These are phyloP conservation scores for Pseudocercospora ulei DNA, from an alignment of 2,329 filamentous ascomycete species.

Conservation along the genomic window DNA sequence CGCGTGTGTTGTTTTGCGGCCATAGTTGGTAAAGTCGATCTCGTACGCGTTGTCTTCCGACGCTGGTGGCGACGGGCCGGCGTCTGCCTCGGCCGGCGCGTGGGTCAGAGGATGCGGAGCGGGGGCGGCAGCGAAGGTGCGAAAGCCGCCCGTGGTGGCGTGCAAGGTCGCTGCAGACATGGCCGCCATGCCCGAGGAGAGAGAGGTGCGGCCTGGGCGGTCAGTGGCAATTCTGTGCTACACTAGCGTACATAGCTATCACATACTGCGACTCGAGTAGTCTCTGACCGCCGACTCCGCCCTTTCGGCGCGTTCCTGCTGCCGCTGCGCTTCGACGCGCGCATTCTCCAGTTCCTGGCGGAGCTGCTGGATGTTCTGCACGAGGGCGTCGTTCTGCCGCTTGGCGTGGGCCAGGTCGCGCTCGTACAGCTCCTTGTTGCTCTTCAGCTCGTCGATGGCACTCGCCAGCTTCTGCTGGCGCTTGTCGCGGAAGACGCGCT, in stretches of 20 bases:
- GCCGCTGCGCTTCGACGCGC: neutral
- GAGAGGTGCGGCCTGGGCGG: neutral
- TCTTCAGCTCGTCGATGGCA: constrained; percentile 32
- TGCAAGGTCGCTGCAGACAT: too few relatives aligned
- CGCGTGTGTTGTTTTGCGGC: constrained; percentile 6
- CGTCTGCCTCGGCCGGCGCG: neutral
- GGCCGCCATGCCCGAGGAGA: neutral
- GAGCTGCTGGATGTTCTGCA: constrained; percentile 4
- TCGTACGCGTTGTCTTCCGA: constrained; percentile 20
- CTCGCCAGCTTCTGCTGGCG: constrained; percentile 65
- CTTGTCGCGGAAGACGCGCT: constrained; percentile 80
- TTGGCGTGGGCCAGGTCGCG: neutral
- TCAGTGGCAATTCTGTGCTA: too few relatives aligned
- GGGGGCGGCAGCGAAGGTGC: neutral
- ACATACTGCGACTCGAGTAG: too few relatives aligned
- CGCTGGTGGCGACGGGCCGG: constrained; percentile 18
- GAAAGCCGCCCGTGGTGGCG: constrained; percentile 1
- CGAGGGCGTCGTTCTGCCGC: neutral
- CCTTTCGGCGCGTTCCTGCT: neutral
- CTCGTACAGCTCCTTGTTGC: constrained; percentile 34
- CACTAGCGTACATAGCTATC: too few relatives aligned
- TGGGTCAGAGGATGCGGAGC: neutral
- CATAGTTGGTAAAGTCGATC: constrained; percentile 25
- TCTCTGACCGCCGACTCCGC: neutral
- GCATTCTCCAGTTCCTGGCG: neutral